These are phyloP conservation scores for Colletotrichum nymphaeae DNA, from an alignment of 2,329 filamentous ascomycete species.

Conservation along the genomic window DNA sequence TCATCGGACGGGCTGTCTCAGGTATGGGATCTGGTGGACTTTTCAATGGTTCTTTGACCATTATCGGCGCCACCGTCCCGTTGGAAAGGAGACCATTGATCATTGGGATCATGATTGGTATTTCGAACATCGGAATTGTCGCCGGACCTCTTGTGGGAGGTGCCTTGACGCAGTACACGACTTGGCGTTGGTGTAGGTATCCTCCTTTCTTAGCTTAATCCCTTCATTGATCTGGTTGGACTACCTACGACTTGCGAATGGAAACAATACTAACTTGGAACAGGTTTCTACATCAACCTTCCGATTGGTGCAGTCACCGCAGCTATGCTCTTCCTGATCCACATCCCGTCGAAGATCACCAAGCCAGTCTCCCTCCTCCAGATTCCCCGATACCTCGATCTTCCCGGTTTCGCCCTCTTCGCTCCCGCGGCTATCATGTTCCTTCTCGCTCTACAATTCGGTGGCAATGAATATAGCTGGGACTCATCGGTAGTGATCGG, in stretches of 20 bases:
- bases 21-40: slow-evolving; percentile 59
- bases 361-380: slow-evolving; percentile 43
- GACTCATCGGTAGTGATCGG: slow-evolving; percentile 51
- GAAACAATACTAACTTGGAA: not conserved
- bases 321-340: slow-evolving; percentile 44
- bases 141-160: slow-evolving; percentile 60
- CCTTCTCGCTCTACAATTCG: slow-evolving; percentile 58
- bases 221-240: not conserved
- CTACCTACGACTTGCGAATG: not conserved
- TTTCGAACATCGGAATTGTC: slow-evolving; percentile 56
- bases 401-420: slow-evolving; percentile 55
- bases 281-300: slow-evolving; percentile 60
- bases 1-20: slow-evolving; percentile 61
- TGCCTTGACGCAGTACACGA: slow-evolving; percentile 48
- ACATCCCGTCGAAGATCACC: slow-evolving; percentile 49
- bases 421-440: slow-evolving; percentile 54
- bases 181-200: slow-evolving; percentile 57
- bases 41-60: slow-evolving; percentile 48
- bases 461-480: slow-evolving; percentile 53
- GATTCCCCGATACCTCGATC: slow-evolving; percentile 50
- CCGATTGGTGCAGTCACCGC: slow-evolving; percentile 53
- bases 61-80: slow-evolving; percentile 45
- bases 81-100: slow-evolving; percentile 41
- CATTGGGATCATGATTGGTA: slow-evolving; percentile 18
- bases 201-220: not conserved